Evolutionary conservation across 306 rosid species (phyloP).

Genomic region (Bauhinia variegata): DNA sequence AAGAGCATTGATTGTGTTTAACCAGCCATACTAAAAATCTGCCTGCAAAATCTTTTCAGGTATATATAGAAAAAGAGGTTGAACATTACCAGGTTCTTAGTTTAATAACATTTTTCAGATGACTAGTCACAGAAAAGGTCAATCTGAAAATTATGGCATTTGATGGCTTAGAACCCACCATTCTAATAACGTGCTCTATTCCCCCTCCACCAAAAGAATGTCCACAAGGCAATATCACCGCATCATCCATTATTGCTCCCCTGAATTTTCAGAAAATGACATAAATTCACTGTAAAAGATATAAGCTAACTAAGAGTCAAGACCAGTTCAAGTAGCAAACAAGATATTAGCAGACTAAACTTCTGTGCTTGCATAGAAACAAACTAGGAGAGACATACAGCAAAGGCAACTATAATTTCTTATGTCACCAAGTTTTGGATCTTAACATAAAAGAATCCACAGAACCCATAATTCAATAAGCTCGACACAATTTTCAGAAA

Average conservation of each 20-base stretch:
- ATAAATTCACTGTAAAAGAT: conserved; percentile 21
- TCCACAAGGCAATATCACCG: conserved; percentile 98
- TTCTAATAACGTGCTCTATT: conserved; percentile 77
- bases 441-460: conserved; percentile 2
- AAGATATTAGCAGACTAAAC: conserved; percentile 24
- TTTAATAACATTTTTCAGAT: conserved; percentile 40
- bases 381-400: neutral
- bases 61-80: conserved; percentile 38
- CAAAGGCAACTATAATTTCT: neutral
- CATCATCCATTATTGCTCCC: conserved; percentile 95
- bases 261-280: conserved; percentile 52
- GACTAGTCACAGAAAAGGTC: conserved; percentile 44
- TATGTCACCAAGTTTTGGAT: conserved; percentile 5
- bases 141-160: conserved; percentile 40
- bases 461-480: conserved; percentile 13
- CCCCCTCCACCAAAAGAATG: conserved; percentile 95
- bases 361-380: conserved; percentile 7
- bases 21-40: too few relatives aligned
- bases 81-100: conserved; percentile 43
- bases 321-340: conserved; percentile 1
- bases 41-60: neutral
- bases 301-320: conserved; percentile 6
- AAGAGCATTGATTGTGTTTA: too few relatives aligned
- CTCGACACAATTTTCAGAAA: neutral
- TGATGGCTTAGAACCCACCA: conserved; percentile 76